Percentiles rank a stretch among this genome's conserved stretches.
These are phyloP conservation scores for Angomonas ambiguus DNA, from an alignment of 208 protist species.

Conservation along the genomic window DNA sequence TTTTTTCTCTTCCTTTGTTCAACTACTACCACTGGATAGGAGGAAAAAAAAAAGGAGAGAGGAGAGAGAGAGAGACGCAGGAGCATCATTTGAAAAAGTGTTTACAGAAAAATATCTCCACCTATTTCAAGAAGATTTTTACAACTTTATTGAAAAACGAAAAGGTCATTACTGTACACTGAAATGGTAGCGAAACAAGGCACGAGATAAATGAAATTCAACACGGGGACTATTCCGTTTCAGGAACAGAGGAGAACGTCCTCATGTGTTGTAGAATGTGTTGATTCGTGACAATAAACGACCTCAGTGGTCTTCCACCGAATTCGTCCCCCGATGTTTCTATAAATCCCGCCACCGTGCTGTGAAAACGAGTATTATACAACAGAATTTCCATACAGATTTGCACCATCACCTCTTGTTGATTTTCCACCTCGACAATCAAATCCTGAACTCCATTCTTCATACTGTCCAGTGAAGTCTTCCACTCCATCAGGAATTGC, in stretches of 20 bases:
- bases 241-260: conserved; percentile 41
- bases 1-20: too few species aligned
- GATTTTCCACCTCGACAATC: conserved; percentile 31
- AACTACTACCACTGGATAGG: too few species aligned
- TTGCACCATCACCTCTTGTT: conserved; percentile 64
- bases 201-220: not conserved
- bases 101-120: too few species aligned
- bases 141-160: too few species aligned
- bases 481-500: conserved; percentile 59
- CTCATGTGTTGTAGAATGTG: conserved; percentile 77
- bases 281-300: conserved; percentile 71
- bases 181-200: too few species aligned
- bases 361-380: conserved; percentile 72
- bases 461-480: conserved; percentile 33
- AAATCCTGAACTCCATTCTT: conserved; percentile 29
- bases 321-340: conserved; percentile 23
- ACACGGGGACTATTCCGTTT: not conserved
- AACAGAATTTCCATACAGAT: conserved; percentile 76
- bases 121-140: too few species aligned
- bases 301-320: conserved; percentile 28
- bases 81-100: too few species aligned
- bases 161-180: too few species aligned
- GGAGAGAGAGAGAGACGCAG: not conserved
- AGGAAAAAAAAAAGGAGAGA: too few species aligned
- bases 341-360: conserved; percentile 28